Evolutionary conservation across 2,329 filamentous ascomycete genomes (phyloP).

Genomic region (Sarocladium oryzae): DNA sequence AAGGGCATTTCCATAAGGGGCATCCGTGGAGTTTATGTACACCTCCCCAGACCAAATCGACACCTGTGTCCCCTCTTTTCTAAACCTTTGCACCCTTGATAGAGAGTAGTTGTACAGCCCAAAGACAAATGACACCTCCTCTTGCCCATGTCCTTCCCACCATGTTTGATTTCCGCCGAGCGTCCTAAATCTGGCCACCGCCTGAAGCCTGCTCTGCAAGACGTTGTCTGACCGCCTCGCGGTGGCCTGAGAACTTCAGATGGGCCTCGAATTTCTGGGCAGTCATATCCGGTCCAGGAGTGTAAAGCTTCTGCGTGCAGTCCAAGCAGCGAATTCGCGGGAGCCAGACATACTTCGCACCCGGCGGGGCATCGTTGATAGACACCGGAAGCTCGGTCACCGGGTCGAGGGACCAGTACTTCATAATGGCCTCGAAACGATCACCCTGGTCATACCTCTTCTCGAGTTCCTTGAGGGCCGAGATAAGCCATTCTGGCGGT

Average conservation of each 20-base stretch:
- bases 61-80: neutral
- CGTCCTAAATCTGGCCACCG: neutral
- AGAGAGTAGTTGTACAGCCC: slow-evolving; percentile 1
- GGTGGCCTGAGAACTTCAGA: slow-evolving; percentile 76
- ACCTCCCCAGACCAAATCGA: neutral
- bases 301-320: slow-evolving; percentile 91
- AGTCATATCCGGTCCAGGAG: slow-evolving; percentile 76
- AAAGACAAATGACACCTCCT: neutral
- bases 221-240: slow-evolving; percentile 53
- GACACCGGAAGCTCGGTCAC: slow-evolving; percentile 59
- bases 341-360: slow-evolving; percentile 73
- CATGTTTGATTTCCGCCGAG: neutral
- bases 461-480: slow-evolving; percentile 64
- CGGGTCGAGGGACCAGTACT: slow-evolving; percentile 73
- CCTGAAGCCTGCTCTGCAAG: slow-evolving; percentile 18
- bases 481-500: slow-evolving; percentile 77
- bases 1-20: neutral
- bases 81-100: neutral
- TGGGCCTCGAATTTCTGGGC: slow-evolving; percentile 92
- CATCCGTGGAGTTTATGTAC: slow-evolving; percentile 1
- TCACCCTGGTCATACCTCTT: slow-evolving; percentile 68
- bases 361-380: slow-evolving; percentile 38
- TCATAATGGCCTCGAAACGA: slow-evolving; percentile 85
- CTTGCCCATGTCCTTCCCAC: neutral
- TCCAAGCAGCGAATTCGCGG: slow-evolving; percentile 88